Conservation (phyloP, 2,329 filamentous ascomycete species). For the Hymenoscyphus occultus region DNA sequence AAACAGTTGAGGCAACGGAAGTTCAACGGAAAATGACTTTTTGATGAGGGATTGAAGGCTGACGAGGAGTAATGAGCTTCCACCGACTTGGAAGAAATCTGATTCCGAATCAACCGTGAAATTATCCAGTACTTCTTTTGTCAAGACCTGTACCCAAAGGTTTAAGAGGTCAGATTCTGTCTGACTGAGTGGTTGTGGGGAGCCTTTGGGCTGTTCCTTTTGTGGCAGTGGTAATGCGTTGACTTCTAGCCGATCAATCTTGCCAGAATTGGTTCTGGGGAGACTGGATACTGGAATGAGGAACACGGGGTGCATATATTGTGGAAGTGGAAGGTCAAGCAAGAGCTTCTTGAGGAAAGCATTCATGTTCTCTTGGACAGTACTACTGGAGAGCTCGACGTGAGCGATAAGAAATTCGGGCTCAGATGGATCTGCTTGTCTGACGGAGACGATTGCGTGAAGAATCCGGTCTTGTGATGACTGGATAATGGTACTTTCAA, state of each 20-base stretch:
- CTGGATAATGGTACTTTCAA: conserved; percentile 28
- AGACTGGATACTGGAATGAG: background rate
- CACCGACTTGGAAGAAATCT: conserved; percentile 2
- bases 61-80: background rate
- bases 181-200: background rate
- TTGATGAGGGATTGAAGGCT: background rate
- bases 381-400: background rate
- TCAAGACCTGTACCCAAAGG: background rate
- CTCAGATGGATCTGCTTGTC: too few species aligned
- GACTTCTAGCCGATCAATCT: background rate
- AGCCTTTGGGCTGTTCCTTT: background rate
- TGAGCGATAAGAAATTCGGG: background rate
- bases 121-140: background rate
- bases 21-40: background rate
- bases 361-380: background rate
- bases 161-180: background rate
- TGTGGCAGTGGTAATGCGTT: background rate
- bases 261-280: background rate
- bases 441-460: background rate
- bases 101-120: background rate
- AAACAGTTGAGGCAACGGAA: background rate
- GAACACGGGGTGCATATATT: background rate
- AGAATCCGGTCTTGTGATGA: background rate
- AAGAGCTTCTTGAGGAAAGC: background rate
- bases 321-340: background rate